Percentiles rank a stretch among this genome's conserved stretches.
Evolutionary conservation across 2,329 filamentous ascomycete genomes (phyloP).

Genomic region (Cordyceps fumosorosea): DNA sequence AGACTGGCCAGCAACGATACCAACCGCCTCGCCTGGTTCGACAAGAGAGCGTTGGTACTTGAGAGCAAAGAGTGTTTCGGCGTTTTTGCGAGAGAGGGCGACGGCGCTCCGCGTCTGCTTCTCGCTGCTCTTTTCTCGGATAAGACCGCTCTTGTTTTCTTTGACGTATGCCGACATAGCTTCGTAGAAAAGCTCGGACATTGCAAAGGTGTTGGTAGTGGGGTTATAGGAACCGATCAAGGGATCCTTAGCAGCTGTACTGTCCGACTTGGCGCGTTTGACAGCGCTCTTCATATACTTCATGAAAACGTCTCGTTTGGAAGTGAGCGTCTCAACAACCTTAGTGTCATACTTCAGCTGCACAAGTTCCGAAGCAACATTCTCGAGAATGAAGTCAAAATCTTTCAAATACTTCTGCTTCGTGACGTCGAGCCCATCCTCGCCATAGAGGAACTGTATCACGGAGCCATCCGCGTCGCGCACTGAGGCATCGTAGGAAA

Average conservation of each 20-base stretch:
- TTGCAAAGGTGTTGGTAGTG: slow-evolving; percentile 72
- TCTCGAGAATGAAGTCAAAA: slow-evolving; percentile 85
- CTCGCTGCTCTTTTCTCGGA: slow-evolving; percentile 39
- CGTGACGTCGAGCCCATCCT: slow-evolving; percentile 89
- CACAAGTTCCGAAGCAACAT: slow-evolving; percentile 72
- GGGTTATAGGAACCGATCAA: slow-evolving; percentile 68
- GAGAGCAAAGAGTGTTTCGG: slow-evolving; percentile 77
- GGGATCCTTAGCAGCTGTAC: slow-evolving; percentile 62
- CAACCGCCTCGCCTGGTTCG: slow-evolving; percentile 92
- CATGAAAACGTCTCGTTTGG: slow-evolving; percentile 54
- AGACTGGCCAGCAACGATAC: slow-evolving; percentile 93
- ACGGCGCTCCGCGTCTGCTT: slow-evolving; percentile 18
- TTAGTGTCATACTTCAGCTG: slow-evolving; percentile 62
- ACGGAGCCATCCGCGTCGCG: slow-evolving; percentile 89
- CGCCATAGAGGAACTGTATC: slow-evolving; percentile 92
- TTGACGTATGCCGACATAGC: slow-evolving; percentile 72
- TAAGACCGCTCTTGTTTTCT: slow-evolving; percentile 59
- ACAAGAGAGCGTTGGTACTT: slow-evolving; percentile 91
- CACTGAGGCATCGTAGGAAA: slow-evolving; percentile 90
- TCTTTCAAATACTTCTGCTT: slow-evolving; percentile 89
- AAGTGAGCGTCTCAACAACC: slow-evolving; percentile 37
- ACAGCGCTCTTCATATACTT: slow-evolving; percentile 77
- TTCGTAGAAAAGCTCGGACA: slow-evolving; percentile 78
- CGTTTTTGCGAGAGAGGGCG: slow-evolving; percentile 59
- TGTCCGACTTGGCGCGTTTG: slow-evolving; percentile 59